phyloP scores from a whole-genome alignment of 768 basidiomycete genomes.

The Boletus reticulatus region DNA sequence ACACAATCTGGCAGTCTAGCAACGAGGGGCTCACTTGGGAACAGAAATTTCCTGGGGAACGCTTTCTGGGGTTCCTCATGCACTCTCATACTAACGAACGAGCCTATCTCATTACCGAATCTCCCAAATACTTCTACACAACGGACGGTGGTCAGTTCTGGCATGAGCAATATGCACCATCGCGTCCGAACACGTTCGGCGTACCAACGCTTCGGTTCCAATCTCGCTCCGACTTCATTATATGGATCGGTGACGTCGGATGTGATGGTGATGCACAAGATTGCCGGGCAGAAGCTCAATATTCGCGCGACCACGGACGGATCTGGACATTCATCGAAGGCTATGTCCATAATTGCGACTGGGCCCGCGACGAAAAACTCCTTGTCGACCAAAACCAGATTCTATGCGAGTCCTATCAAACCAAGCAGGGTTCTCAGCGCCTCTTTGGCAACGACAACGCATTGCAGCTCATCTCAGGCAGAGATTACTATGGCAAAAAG shows the following conservation, averaged over 20 bases:
- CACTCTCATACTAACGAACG: conserved; percentile 78
- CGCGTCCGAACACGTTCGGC: conserved; percentile 76
- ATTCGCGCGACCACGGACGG: conserved; percentile 74
- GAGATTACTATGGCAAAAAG: conserved; percentile 67
- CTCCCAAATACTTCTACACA: conserved; percentile 67
- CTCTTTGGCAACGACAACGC: conserved; percentile 56
- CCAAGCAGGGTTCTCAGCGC: conserved; percentile 79
- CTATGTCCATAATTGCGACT: conserved; percentile 90
- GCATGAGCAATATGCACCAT: conserved; percentile 56
- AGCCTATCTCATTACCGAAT: conserved; percentile 85
- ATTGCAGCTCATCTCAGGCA: conserved; percentile 76
- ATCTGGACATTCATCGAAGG: conserved; percentile 74
- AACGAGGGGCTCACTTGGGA: conserved; percentile 96
- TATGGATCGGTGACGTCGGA: conserved; percentile 81
- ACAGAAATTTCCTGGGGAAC: conserved; percentile 54
- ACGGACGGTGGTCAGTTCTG: conserved; percentile 79
- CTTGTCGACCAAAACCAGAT: conserved; percentile 85
- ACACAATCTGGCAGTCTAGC: conserved; percentile 87
- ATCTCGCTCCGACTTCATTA: conserved; percentile 76
- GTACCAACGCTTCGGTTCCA: conserved; percentile 85
- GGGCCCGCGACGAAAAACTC: conserved; percentile 80
- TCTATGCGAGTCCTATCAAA: conserved; percentile 83
- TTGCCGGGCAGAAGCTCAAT: conserved; percentile 77
- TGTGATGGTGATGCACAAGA: conserved; percentile 49
- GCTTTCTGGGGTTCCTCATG: conserved; percentile 83